Percentiles rank a stretch among this genome's conserved stretches.
These are phyloP conservation scores for Zygotorulaspora chibaensis DNA, from an alignment of 805 yeast species.

Conservation along the genomic window DNA sequence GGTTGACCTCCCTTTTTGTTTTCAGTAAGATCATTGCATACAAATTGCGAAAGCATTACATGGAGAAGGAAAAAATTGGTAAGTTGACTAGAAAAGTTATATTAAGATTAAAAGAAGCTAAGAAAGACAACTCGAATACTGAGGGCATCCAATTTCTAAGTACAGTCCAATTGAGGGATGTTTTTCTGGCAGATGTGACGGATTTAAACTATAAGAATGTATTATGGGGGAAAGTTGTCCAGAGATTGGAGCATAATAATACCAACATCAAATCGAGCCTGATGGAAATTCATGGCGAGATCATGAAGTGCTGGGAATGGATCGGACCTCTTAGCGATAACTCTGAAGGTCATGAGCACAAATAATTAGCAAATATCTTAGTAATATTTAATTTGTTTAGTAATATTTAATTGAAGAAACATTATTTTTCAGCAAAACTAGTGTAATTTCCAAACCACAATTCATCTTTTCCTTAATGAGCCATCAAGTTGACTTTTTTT, in stretches of 20 bases:
- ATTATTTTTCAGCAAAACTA: not conserved
- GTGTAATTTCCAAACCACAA: not conserved
- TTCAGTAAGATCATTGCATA: conserved; percentile 31
- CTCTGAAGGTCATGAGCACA: not conserved
- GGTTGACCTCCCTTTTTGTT: conserved; percentile 10
- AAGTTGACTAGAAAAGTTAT: conserved; percentile 47
- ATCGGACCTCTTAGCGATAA: conserved; percentile 37
- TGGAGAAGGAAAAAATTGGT: conserved; percentile 41
- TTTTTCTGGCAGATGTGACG: conserved; percentile 40
- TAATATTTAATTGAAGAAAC: not conserved
- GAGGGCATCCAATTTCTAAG: conserved; percentile 45
- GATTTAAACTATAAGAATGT: conserved; percentile 36
- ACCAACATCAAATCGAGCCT: conserved; percentile 58
- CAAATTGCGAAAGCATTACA: conserved; percentile 37
- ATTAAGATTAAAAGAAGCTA: conserved; percentile 46
- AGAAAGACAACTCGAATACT: conserved; percentile 16
- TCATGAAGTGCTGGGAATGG: conserved; percentile 89
- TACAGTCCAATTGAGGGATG: conserved; percentile 68
- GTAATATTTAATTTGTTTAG: conserved; percentile 1
- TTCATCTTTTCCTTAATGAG: not conserved
- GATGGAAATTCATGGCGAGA: conserved; percentile 79
- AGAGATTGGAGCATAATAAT: conserved; percentile 53
- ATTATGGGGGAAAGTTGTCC: conserved; percentile 57
- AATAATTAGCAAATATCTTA: not conserved
- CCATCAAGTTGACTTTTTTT: too few species aligned